phyloP scores from a whole-genome alignment of 257 asterid genomes.

The Solanum appendiculatum region DNA sequence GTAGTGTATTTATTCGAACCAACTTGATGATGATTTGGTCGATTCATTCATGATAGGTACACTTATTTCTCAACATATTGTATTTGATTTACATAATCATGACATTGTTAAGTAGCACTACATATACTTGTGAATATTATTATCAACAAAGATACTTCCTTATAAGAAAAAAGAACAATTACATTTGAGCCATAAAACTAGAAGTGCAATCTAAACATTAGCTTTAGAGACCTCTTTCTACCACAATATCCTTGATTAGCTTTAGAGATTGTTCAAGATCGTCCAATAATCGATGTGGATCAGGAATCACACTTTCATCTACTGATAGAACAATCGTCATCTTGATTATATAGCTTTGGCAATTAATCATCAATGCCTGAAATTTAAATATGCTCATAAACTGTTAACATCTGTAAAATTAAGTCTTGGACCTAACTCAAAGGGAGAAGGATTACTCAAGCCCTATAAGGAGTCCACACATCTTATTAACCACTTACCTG shows the following conservation, averaged over 20 bases:
- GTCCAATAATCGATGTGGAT: slow-evolving; percentile 18
- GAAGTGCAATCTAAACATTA: background rate
- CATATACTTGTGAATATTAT: no score
- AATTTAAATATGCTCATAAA: background rate
- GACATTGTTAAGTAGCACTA: background rate
- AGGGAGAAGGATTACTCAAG: no score
- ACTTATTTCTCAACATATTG: background rate
- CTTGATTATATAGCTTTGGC: slow-evolving; percentile 18
- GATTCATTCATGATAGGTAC: background rate
- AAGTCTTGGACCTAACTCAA: no score
- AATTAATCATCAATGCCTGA: slow-evolving; percentile 25
- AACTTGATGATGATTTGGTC: no score
- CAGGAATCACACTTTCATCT: slow-evolving; percentile 26
- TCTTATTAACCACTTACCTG: slow-evolving; percentile 7
- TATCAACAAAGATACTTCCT: background rate
- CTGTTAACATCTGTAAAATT: background rate
- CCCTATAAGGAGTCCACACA: no score
- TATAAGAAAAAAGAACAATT: background rate
- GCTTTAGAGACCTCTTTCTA: background rate
- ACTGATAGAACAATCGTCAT: slow-evolving; percentile 17
- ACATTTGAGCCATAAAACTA: background rate
- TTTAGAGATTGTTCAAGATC: slow-evolving; percentile 18
- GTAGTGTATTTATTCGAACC: no score
- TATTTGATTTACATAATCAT: background rate
- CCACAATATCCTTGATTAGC: slow-evolving; percentile 16